phyloP scores from a whole-genome alignment of 1,139 yeast genomes.

The Nakaseomyces sp. region DNA sequence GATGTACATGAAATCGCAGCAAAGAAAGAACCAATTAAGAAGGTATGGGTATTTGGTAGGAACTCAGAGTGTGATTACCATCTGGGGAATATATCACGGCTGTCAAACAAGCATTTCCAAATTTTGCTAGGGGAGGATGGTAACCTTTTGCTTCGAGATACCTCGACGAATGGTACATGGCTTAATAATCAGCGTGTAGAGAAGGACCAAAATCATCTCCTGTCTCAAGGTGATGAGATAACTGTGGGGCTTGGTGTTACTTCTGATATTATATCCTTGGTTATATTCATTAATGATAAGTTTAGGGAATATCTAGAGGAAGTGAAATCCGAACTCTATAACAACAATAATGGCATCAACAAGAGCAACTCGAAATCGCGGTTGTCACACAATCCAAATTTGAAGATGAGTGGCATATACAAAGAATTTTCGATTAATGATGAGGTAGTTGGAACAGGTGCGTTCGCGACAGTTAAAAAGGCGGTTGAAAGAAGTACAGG shows the following conservation, averaged over 20 bases:
- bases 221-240: slow-evolving; percentile 88
- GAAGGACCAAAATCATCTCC: slow-evolving; percentile 70
- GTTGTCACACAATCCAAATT: neutral
- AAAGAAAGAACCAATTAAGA: slow-evolving; percentile 27
- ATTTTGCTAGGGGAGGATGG: slow-evolving; percentile 49
- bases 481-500: slow-evolving; percentile 84
- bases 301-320: slow-evolving; percentile 33
- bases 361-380: slow-evolving; percentile 8
- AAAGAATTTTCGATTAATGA: slow-evolving; percentile 70
- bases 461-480: slow-evolving; percentile 90
- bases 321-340: neutral
- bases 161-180: slow-evolving; percentile 85
- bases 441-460: slow-evolving; percentile 90
- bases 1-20: slow-evolving; percentile 30
- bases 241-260: slow-evolving; percentile 84
- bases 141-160: slow-evolving; percentile 57
- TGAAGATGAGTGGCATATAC: slow-evolving; percentile 42
- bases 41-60: slow-evolving; percentile 74
- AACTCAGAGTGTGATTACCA: slow-evolving; percentile 54
- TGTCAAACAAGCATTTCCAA: slow-evolving; percentile 72
- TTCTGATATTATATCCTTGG: slow-evolving; percentile 64
- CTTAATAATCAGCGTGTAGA: slow-evolving; percentile 65
- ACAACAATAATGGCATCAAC: neutral
- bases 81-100: slow-evolving; percentile 54
- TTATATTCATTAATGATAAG: slow-evolving; percentile 42